Percentiles rank a stretch among this genome's conserved stretches.
phyloP scores from a whole-genome alignment of 2,329 filamentous ascomycete species.

The Colletotrichum tanaceti region DNA sequence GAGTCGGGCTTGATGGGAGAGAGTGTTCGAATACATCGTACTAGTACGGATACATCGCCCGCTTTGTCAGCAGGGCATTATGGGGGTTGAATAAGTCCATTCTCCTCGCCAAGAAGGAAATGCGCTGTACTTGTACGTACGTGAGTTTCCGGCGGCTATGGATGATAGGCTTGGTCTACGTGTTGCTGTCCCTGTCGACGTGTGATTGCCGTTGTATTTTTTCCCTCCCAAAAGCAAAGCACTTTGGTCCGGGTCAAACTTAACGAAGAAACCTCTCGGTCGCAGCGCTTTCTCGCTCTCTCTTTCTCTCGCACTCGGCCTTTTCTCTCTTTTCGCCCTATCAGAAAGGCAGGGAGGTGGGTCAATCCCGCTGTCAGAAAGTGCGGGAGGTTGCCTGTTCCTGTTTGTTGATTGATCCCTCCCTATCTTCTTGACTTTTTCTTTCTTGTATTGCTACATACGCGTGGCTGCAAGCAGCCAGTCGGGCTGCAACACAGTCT shows the following conservation, averaged over 20 bases:
- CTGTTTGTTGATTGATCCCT: too few relatives aligned
- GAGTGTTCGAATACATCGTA: neutral
- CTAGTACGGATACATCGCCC: too few relatives aligned
- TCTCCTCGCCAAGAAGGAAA: constrained; percentile 8
- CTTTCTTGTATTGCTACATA: constrained; percentile 12
- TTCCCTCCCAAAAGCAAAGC: neutral
- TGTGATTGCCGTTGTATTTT: neutral
- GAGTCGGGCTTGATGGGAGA: constrained; percentile 2
- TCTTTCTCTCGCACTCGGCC: constrained; percentile 10
- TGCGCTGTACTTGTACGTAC: neutral
- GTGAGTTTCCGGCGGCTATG: constrained; percentile 8
- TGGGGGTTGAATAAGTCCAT: constrained; percentile 6
- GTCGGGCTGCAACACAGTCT: constrained; percentile 33
- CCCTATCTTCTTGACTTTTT: constrained; percentile 22
- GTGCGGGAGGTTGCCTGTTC: constrained; percentile 2
- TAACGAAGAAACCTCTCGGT: constrained; percentile 14
- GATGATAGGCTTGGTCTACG: neutral
- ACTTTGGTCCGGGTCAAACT: neutral
- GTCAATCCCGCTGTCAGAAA: constrained; percentile 12
- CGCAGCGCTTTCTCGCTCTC: constrained; percentile 7
- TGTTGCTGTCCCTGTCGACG: constrained; percentile 9
- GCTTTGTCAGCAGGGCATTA: constrained; percentile 32
- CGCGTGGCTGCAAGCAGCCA: constrained; percentile 27
- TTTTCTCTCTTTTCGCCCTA: neutral
- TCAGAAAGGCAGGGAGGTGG: constrained; percentile 2